Conservation (phyloP, 352 stramenopile species). For the Pythium chondricola region DNA sequence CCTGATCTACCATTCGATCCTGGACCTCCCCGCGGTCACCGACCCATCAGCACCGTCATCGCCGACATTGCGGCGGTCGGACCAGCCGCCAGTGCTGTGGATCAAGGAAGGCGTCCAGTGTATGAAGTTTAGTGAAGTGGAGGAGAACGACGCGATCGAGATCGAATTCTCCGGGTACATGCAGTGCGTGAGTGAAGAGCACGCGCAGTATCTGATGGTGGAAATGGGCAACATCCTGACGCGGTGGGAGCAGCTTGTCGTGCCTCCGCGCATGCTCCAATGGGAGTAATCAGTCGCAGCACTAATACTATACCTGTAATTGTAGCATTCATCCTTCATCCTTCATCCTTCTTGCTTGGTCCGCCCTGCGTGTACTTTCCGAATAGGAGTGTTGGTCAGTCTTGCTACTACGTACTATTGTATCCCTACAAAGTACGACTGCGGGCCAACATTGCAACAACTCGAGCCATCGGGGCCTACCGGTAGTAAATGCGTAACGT, state of each 20-base stretch:
- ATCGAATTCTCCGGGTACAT: slow-evolving; percentile 20
- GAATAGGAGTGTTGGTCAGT: not conserved
- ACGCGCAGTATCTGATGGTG: slow-evolving; percentile 43
- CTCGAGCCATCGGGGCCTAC: no score
- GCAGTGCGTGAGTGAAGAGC: slow-evolving; percentile 33
- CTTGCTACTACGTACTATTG: not conserved
- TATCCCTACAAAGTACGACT: not conserved
- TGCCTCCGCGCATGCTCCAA: slow-evolving; percentile 33
- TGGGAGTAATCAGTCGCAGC: slow-evolving; percentile 3
- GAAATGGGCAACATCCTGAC: slow-evolving; percentile 48
- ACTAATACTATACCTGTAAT: not conserved
- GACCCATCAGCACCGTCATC: not conserved
- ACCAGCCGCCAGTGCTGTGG: slow-evolving; percentile 12
- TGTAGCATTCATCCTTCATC: no score
- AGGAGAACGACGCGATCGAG: slow-evolving; percentile 14
- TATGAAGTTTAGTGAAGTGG: slow-evolving; percentile 20
- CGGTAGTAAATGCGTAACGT: no score
- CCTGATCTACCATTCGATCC: slow-evolving; percentile 13
- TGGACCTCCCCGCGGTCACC: not conserved
- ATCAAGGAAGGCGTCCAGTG: slow-evolving; percentile 18
- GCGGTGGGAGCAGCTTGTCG: slow-evolving; percentile 53
- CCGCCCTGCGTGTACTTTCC: not conserved
- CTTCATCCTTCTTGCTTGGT: no score
- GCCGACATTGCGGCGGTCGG: not conserved
- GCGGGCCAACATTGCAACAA: no score